Percentiles rank a stretch among this genome's conserved stretches.
Evolutionary conservation across 192 early-diverging fungal species (phyloP).

Genomic region (Spizellomyces sp.): DNA sequence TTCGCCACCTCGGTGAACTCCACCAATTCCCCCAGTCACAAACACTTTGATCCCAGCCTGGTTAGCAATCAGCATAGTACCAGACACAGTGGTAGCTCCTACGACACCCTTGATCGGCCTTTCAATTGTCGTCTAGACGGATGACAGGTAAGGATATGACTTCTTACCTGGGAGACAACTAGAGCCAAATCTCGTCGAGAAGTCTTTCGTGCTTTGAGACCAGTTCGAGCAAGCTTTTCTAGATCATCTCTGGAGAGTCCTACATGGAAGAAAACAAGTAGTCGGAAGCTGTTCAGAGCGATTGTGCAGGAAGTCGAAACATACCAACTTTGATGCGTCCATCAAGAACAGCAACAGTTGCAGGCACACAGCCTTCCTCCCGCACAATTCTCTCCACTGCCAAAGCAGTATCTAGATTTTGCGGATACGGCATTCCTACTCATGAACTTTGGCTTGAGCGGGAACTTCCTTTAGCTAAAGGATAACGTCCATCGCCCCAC

Average conservation of each 20-base stretch:
- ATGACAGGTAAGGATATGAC: neutral
- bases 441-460: neutral
- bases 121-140: neutral
- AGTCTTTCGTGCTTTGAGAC: constrained; percentile 70
- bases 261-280: constrained; percentile 53
- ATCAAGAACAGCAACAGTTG: constrained; percentile 88
- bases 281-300: constrained; percentile 44
- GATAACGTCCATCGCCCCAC: constrained; percentile 16
- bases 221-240: constrained; percentile 62
- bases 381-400: constrained; percentile 78
- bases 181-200: constrained; percentile 82
- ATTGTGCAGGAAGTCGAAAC: constrained; percentile 18
- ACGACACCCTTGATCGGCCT: constrained; percentile 27
- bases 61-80: constrained; percentile 88
- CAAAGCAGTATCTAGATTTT: constrained; percentile 84
- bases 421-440: constrained; percentile 86
- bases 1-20: constrained; percentile 83
- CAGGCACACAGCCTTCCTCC: constrained; percentile 74
- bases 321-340: constrained; percentile 80
- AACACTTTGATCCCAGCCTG: constrained; percentile 85
- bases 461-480: neutral
- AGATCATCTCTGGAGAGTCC: constrained; percentile 70
- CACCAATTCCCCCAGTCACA: constrained; percentile 97
- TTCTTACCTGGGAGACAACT: constrained; percentile 66
- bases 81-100: constrained; percentile 92